A percentile compares a stretch with the other conserved stretches of the same genome.
Conservation (phyloP, 2,329 filamentous ascomycete species). For the Colletotrichum sublineola region DNA sequence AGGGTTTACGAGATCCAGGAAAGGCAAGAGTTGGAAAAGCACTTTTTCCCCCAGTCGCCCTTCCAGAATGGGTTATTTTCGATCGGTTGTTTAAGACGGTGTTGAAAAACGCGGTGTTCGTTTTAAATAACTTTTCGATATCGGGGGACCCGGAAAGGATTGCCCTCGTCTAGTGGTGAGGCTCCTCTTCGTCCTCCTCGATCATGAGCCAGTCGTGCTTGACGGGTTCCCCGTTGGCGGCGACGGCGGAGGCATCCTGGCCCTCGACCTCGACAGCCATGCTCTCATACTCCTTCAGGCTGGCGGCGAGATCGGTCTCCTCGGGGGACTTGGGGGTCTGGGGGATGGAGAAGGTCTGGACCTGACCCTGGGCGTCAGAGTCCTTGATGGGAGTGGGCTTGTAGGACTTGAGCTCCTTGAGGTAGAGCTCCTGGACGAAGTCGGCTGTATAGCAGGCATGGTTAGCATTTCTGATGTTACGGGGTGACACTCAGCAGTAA, state of each 20-base stretch:
- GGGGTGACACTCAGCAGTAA: not conserved
- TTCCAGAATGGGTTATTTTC: constrained; percentile 6
- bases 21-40: constrained; percentile 24
- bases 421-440: constrained; percentile 97
- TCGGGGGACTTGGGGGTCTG: constrained; percentile 89
- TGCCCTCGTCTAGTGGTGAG: constrained; percentile 60
- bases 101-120: constrained; percentile 3
- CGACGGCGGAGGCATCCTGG: constrained; percentile 71
- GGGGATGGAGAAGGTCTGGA: constrained; percentile 87
- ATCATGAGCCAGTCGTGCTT: constrained; percentile 86
- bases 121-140: constrained; percentile 10
- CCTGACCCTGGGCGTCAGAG: constrained; percentile 88
- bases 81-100: constrained; percentile 24
- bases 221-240: constrained; percentile 69
- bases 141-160: constrained; percentile 1
- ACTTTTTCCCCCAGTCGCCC: constrained; percentile 28
- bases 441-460: constrained; percentile 74
- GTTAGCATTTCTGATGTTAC: constrained; percentile 17
- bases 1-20: constrained; percentile 18
- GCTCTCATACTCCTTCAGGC: constrained; percentile 93
- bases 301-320: constrained; percentile 91
- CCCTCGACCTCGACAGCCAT: constrained; percentile 97
- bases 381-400: constrained; percentile 88
- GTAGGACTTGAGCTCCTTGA: constrained; percentile 95
- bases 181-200: constrained; percentile 72